These are phyloP conservation scores for Fusarium tricinctum DNA, from an alignment of 2,329 filamentous ascomycete species.

Conservation along the genomic window DNA sequence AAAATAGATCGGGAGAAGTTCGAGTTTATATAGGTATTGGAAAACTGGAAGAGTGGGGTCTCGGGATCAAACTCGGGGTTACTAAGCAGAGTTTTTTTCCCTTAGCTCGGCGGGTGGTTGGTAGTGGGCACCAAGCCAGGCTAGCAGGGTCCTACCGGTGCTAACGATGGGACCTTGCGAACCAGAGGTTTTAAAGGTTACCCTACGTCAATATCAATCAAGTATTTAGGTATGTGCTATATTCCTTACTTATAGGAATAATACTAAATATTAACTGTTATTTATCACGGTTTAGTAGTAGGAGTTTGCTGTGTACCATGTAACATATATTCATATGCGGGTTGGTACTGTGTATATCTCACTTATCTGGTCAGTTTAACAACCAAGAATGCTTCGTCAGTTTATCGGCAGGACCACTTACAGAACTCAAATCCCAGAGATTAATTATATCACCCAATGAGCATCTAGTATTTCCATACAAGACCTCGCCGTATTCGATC, in stretches of 20 bases:
- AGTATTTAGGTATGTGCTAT: too few relatives aligned
- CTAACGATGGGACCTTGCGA: too few relatives aligned
- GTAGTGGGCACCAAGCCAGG: background rate
- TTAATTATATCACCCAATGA: too few relatives aligned
- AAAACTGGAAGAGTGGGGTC: conserved; percentile 42
- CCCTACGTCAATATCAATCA: conserved; percentile 3
- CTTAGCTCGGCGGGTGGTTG: background rate
- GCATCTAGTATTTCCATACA: background rate
- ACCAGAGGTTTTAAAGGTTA: background rate
- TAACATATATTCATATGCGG: too few relatives aligned
- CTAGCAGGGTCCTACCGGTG: too few relatives aligned
- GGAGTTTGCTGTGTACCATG: too few relatives aligned
- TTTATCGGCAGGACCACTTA: background rate
- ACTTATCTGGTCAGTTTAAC: too few relatives aligned
- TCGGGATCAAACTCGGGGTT: conserved; percentile 5
- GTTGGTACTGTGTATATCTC: too few relatives aligned
- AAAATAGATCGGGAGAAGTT: conserved; percentile 50
- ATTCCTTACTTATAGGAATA: background rate
- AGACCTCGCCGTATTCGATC: background rate
- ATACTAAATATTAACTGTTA: too few relatives aligned
- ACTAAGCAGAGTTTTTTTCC: conserved; percentile 31
- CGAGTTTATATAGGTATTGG: conserved; percentile 45
- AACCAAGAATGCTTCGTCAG: too few relatives aligned
- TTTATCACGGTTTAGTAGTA: too few relatives aligned
- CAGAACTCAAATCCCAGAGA: accelerated